Evolutionary conservation across 1,284 basidiomycete species (phyloP).

Genomic region (Trametes polyzona): DNA sequence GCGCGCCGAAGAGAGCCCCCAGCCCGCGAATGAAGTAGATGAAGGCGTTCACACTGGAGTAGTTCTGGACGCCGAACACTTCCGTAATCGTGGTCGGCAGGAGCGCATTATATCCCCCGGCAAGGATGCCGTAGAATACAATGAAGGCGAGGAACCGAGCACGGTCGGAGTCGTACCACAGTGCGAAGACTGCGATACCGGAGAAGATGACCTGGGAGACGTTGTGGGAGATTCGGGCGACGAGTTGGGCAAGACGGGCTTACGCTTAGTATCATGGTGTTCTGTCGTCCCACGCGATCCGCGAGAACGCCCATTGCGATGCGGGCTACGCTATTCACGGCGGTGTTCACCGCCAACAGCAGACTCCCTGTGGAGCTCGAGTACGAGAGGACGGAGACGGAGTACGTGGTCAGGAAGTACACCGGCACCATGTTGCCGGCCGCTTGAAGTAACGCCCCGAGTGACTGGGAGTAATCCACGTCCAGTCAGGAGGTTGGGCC

Average conservation of each 20-base stretch:
- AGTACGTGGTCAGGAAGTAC: conserved; percentile 49
- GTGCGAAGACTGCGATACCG: conserved; percentile 44
- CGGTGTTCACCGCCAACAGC: conserved; percentile 47
- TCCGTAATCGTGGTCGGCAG: conserved; percentile 48
- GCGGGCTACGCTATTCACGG: conserved; percentile 47
- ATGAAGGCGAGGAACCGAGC: conserved; percentile 43
- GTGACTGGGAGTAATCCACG: conserved; percentile 31
- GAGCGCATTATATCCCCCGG: conserved; percentile 48
- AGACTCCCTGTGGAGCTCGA: conserved; percentile 43
- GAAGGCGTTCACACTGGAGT: conserved; percentile 45
- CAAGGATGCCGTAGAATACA: conserved; percentile 44
- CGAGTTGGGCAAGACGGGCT: conserved; percentile 8
- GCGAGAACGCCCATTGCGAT: conserved; percentile 47
- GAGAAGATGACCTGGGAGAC: conserved; percentile 43
- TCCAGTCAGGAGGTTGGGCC: neutral
- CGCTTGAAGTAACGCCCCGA: conserved; percentile 48
- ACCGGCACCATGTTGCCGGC: conserved; percentile 50
- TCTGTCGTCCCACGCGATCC: conserved; percentile 48
- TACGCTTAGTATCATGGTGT: conserved; percentile 48
- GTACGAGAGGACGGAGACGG: conserved; percentile 43
- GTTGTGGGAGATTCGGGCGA: neutral
- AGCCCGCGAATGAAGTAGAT: conserved; percentile 48
- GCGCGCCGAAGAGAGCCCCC: conserved; percentile 45
- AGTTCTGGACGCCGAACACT: conserved; percentile 47
- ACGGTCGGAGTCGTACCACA: conserved; percentile 46